These are phyloP conservation scores for Lactarius quietus DNA, from an alignment of 768 basidiomycete species.

Conservation along the genomic window DNA sequence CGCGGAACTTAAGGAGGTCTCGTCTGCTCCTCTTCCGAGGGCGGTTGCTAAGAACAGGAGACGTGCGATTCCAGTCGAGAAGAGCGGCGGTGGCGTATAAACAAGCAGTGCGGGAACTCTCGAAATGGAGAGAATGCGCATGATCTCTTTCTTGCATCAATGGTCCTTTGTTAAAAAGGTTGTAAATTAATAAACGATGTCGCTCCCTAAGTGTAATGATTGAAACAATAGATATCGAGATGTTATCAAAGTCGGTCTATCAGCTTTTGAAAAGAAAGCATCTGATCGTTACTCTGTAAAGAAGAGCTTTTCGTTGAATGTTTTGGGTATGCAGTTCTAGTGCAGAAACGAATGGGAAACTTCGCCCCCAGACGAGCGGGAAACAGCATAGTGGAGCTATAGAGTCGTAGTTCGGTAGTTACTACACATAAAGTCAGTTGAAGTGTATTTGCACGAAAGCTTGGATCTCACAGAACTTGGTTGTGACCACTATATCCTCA, in stretches of 20 bases:
- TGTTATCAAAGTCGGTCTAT: not conserved
- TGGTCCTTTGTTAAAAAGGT: not conserved
- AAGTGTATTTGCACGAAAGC: not conserved
- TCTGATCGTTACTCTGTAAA: too few relatives aligned
- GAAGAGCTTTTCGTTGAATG: too few relatives aligned
- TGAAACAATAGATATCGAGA: not conserved
- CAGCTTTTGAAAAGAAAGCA: not conserved
- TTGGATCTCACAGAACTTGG: slow-evolving; percentile 36
- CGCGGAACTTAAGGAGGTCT: slow-evolving; percentile 65
- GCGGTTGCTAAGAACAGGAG: slow-evolving; percentile 37
- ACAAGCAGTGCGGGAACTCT: not conserved
- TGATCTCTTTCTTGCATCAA: not conserved
- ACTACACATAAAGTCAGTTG: not conserved
- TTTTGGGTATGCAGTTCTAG: too few relatives aligned
- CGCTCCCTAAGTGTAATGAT: not conserved
- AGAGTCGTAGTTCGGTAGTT: not conserved
- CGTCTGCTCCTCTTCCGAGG: slow-evolving; percentile 41
- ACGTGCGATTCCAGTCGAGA: slow-evolving; percentile 49
- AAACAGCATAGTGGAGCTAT: slow-evolving; percentile 14
- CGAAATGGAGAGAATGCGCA: not conserved
- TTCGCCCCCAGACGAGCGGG: not conserved
- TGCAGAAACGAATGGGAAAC: too few relatives aligned
- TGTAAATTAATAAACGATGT: not conserved
- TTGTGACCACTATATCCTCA: slow-evolving; percentile 49
- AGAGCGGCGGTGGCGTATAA: slow-evolving; percentile 51